A percentile compares a stretch with the other conserved stretches of the same genome.
Evolutionary conservation across 768 basidiomycete species (phyloP).

Genomic region (Hemileccinum rubropunctum): DNA sequence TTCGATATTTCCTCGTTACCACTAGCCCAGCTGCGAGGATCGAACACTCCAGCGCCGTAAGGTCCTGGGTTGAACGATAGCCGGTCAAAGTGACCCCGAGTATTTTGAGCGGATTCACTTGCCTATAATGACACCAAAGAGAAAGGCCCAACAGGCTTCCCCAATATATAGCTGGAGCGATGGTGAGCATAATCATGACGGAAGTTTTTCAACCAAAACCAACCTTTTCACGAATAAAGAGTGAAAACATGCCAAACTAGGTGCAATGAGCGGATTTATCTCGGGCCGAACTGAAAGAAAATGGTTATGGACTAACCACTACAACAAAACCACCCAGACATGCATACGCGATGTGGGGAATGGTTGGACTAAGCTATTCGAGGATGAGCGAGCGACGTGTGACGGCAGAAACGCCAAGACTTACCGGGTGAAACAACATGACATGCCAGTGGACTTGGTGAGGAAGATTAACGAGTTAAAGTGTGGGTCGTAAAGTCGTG

Average conservation of each 20-base stretch:
- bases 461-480: background rate
- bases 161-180: constrained; percentile 76
- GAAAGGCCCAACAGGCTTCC: constrained; percentile 93
- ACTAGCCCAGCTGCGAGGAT: constrained; percentile 75
- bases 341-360: constrained; percentile 75
- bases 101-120: constrained; percentile 20
- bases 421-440: constrained; percentile 53
- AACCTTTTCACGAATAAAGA: constrained; percentile 85
- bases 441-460: constrained; percentile 24
- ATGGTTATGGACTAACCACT: constrained; percentile 42
- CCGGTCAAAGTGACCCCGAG: constrained; percentile 5
- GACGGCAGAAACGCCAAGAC: constrained; percentile 15
- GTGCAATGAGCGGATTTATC: background rate
- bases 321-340: constrained; percentile 82
- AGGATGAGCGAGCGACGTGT: constrained; percentile 2
- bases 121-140: constrained; percentile 91
- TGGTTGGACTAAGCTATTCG: constrained; percentile 45
- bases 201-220: constrained; percentile 9
- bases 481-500: background rate
- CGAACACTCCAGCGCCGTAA: constrained; percentile 75
- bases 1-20: constrained; percentile 51
- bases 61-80: constrained; percentile 51
- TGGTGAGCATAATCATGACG: constrained; percentile 6
- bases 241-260: constrained; percentile 93
- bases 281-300: background rate